phyloP scores from a whole-genome alignment of 306 rosid genomes.

The Malus asiatica region DNA sequence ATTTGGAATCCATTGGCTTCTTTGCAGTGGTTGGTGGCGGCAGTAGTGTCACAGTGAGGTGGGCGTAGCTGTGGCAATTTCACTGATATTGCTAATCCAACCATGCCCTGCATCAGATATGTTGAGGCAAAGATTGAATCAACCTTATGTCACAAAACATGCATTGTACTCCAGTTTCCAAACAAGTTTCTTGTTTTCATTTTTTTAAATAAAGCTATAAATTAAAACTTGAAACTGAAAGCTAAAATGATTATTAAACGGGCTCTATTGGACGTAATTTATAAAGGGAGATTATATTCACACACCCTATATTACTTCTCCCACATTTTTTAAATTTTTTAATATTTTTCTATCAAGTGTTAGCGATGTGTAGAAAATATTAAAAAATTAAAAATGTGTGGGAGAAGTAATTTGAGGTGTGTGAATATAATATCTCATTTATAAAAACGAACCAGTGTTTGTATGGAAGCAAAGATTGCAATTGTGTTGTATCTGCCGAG shows the following conservation, averaged over 20 bases:
- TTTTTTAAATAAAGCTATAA: too few species aligned
- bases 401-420: too few species aligned
- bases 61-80: constrained; percentile 62
- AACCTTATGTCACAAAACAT: too few species aligned
- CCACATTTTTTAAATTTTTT: too few species aligned
- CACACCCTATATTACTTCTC: too few species aligned
- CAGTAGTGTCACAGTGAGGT: constrained; percentile 43
- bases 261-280: not conserved
- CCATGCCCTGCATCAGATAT: constrained; percentile 52
- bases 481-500: constrained; percentile 83
- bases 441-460: constrained; percentile 42
- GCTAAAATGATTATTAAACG: not conserved
- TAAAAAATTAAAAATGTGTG: too few species aligned
- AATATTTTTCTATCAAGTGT: too few species aligned
- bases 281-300: too few species aligned
- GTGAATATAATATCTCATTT: not conserved
- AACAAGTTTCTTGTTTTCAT: too few species aligned
- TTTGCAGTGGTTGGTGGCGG: constrained; percentile 34
- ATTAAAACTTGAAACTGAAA: too few species aligned
- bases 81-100: constrained; percentile 59
- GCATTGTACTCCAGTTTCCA: too few species aligned
- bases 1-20: constrained; percentile 64
- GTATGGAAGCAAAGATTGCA: constrained; percentile 63
- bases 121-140: not conserved
- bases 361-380: too few species aligned